Conservation (phyloP, 805 yeast genomes). For the Candida boleticola region DNA sequence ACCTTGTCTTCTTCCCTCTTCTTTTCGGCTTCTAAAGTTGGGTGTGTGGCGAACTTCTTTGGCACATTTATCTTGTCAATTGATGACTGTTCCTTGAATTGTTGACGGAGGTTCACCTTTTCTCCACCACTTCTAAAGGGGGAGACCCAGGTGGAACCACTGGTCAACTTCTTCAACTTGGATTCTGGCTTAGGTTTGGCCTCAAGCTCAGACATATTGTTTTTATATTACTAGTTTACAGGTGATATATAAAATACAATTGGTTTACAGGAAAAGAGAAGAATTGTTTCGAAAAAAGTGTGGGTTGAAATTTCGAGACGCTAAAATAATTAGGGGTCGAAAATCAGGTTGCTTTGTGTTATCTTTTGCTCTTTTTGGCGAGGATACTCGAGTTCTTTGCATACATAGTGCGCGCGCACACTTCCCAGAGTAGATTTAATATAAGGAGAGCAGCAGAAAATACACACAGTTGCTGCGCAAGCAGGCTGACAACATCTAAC, state of each 20-base stretch:
- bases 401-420: no score
- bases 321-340: no score
- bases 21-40: constrained; percentile 33
- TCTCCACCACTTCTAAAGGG: constrained; percentile 34
- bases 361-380: no score
- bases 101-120: constrained; percentile 30
- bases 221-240: constrained; percentile 2
- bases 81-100: constrained; percentile 33
- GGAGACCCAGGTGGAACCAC: constrained; percentile 37
- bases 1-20: constrained; percentile 29
- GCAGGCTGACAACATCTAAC: no score
- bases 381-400: no score
- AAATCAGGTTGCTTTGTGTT: no score
- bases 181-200: constrained; percentile 2
- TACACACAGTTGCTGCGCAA: no score
- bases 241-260: constrained; percentile 6
- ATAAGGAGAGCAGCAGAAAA: no score
- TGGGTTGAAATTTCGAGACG: no score
- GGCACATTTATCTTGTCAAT: constrained; percentile 36
- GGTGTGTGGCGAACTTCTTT: constrained; percentile 38
- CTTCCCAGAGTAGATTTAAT: no score
- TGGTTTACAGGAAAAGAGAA: background rate
- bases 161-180: constrained; percentile 27
- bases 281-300: background rate
- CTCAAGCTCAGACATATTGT: constrained; percentile 12